Percentiles rank a stretch among this genome's conserved stretches.
Conservation (phyloP, 1,284 basidiomycete species). For the Ganoderma meredithae region DNA sequence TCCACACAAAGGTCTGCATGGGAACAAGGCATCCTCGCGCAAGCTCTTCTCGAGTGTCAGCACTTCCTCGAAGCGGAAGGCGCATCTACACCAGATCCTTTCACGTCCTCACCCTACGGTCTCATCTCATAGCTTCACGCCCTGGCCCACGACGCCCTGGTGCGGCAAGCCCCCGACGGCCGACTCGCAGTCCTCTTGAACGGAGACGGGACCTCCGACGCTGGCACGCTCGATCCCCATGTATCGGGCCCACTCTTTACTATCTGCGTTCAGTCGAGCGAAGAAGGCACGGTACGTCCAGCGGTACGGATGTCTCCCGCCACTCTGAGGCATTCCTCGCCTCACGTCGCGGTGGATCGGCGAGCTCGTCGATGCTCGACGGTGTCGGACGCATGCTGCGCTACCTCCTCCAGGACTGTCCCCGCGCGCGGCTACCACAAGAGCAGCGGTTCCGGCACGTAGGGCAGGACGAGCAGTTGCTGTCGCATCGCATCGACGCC, state of each 20-base stretch:
- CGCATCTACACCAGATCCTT: neutral
- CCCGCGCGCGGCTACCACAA: conserved; percentile 23
- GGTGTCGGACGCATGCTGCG: conserved; percentile 34
- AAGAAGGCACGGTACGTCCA: neutral
- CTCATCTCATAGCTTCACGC: conserved; percentile 31
- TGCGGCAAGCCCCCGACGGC: conserved; percentile 35
- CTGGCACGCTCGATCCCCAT: conserved; percentile 34
- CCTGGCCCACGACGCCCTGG: conserved; percentile 34
- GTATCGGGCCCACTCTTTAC: conserved; percentile 22
- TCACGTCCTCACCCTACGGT: conserved; percentile 8
- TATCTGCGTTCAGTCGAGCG: conserved; percentile 1
- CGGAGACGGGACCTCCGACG: conserved; percentile 33
- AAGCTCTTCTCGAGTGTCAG: conserved; percentile 36
- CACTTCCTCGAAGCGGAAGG: conserved; percentile 6
- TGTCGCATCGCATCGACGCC: conserved; percentile 36
- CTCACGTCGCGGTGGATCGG: conserved; percentile 14
- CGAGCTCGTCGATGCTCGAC: conserved; percentile 16
- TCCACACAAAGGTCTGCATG: conserved; percentile 35
- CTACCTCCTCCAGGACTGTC: conserved; percentile 32
- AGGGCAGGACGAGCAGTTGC: conserved; percentile 9
- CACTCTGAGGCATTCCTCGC: neutral
- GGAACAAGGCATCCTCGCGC: conserved; percentile 38
- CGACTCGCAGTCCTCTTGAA: conserved; percentile 35
- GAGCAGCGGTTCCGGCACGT: neutral
- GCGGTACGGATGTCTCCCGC: neutral